Evolutionary conservation across 345 rosid genomes (phyloP).

Genomic region (Gossypium ekmanianum): DNA sequence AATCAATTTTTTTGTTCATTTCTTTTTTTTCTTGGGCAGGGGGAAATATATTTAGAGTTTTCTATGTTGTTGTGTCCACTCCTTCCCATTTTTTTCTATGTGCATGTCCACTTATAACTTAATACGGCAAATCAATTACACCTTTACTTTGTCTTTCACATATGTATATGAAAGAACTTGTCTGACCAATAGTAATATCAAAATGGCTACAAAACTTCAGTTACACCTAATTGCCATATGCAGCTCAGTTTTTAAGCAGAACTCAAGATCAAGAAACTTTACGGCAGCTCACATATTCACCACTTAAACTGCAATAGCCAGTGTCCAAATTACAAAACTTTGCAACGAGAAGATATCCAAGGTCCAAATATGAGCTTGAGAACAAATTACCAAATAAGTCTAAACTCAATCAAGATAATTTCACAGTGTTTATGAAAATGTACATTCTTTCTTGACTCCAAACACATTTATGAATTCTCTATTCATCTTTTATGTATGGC

Average conservation of each 20-base stretch:
- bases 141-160: neutral
- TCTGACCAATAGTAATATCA: conserved; percentile 1
- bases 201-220: neutral
- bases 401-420: conserved; percentile 12
- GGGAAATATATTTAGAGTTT: neutral
- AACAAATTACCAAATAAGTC: conserved; percentile 5
- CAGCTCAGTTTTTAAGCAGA: neutral
- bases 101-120: neutral
- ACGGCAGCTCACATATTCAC: neutral
- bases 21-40: neutral
- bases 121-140: neutral
- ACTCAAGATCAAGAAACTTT: neutral
- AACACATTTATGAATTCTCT: neutral
- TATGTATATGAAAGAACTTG: neutral
- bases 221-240: neutral
- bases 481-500: neutral
- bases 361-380: neutral
- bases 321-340: neutral
- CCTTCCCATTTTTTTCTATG: neutral
- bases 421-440: conserved; percentile 1
- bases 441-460: neutral
- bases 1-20: neutral
- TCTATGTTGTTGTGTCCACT: neutral
- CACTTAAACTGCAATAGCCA: neutral
- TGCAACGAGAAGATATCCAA: neutral